Conservation (phyloP, 805 yeast genomes). For the Wickerhamomyces strasburgensis region DNA sequence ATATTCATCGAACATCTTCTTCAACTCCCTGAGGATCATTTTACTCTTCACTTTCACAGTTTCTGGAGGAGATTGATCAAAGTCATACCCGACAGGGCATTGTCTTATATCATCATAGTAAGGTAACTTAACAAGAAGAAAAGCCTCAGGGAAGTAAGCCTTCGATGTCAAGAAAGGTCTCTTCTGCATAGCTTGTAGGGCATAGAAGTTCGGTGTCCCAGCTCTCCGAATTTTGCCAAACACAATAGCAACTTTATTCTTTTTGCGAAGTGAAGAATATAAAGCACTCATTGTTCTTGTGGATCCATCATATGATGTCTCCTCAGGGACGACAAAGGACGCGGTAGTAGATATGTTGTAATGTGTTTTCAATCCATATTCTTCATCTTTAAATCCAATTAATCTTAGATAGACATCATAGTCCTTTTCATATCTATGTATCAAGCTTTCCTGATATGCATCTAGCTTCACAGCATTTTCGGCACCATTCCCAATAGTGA, state of each 20-base stretch:
- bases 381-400: constrained; percentile 57
- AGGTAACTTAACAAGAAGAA: constrained; percentile 65
- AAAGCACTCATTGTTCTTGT: constrained; percentile 61
- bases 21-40: constrained; percentile 22
- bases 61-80: constrained; percentile 7
- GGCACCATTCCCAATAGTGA: constrained; percentile 34
- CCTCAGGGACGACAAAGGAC: constrained; percentile 63
- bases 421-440: constrained; percentile 30
- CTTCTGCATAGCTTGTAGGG: constrained; percentile 49
- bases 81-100: constrained; percentile 40
- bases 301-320: constrained; percentile 56
- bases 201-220: constrained; percentile 52
- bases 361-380: constrained; percentile 39
- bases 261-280: constrained; percentile 51
- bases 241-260: constrained; percentile 55
- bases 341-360: constrained; percentile 49
- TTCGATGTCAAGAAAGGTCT: constrained; percentile 1
- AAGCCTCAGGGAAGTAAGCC: constrained; percentile 45
- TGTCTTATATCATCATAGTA: constrained; percentile 70
- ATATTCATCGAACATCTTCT: constrained; percentile 42
- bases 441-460: constrained; percentile 31
- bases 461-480: constrained; percentile 37
- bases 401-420: constrained; percentile 51
- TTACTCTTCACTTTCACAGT: constrained; percentile 18
- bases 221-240: constrained; percentile 62